These are phyloP conservation scores for Taphrina communis DNA, from an alignment of 1,139 yeast species.

Conservation along the genomic window DNA sequence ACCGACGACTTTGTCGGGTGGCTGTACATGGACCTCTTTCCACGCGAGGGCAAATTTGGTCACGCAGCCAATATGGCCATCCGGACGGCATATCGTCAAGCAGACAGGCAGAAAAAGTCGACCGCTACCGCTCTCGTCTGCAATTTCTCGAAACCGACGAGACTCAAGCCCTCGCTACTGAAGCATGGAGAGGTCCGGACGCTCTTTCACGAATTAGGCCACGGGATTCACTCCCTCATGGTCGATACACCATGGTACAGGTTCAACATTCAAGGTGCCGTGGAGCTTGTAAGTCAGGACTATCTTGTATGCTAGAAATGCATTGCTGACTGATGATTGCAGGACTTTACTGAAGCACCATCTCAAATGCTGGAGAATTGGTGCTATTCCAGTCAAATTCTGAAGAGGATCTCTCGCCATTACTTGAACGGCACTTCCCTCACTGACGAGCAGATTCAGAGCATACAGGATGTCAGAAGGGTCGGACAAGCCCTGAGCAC, in stretches of 20 bases:
- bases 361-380: conserved; percentile 88
- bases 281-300: background rate
- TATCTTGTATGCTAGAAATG: background rate
- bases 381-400: conserved; percentile 76
- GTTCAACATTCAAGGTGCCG: conserved; percentile 56
- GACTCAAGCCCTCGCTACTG: conserved; percentile 72
- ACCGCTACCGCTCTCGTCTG: conserved; percentile 83
- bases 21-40: conserved; percentile 80
- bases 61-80: conserved; percentile 85
- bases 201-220: conserved; percentile 88
- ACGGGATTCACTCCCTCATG: conserved; percentile 79
- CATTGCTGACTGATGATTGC: conserved; percentile 56
- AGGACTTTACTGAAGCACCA: conserved; percentile 91
- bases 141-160: conserved; percentile 79
- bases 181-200: conserved; percentile 81
- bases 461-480: conserved; percentile 69
- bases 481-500: conserved; percentile 75
- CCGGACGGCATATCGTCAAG: conserved; percentile 63
- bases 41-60: conserved; percentile 82
- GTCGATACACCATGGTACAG: conserved; percentile 68
- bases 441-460: conserved; percentile 63
- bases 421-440: conserved; percentile 65
- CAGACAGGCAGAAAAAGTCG: conserved; percentile 59
- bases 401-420: conserved; percentile 67
- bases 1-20: conserved; percentile 76